Evolutionary conservation across 352 stramenopile species (phyloP), one percentile per base, ranked within the genome.

Genomic region (Elongisporangium undulatum): DNA sequence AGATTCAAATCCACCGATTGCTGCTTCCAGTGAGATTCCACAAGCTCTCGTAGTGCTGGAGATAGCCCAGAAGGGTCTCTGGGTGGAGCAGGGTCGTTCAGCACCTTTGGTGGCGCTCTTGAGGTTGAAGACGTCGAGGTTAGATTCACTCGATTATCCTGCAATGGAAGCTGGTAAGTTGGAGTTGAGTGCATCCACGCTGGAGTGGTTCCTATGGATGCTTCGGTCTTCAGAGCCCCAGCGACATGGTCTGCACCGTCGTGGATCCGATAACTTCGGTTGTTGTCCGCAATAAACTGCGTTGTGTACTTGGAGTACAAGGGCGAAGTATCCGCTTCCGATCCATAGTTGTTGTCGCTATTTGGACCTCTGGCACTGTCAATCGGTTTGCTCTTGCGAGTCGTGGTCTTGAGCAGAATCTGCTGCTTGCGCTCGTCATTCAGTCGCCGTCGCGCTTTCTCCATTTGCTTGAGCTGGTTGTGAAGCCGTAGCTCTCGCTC

Each of bases 11-110:
- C 29, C 51, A 68, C 65, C 50, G 74, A 64, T 51, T 64, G 64
- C 26, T 67, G 64, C 51, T 72, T 51, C 81, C 79, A 90, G 38
- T 88, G 81, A 4, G 71, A 73, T 51, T 90, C 81, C 4, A 90
- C 65, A 9, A 89, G 66, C 29, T 76, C 63, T 4, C 81, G 56
- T 24, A 90, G 74, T 13, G 72, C 59, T 29, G 76, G 68, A 21
- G 78, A 70, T 9, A 90, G 62, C 7, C 78, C 78, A 2, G 81
- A 83, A 10, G 80, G 80, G 38, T 88, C 80, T 17, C 19, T 58
- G 24, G 55, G 58, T 67, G 57, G 17, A 10, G 53, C 7, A 15
- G 56, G 21, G 15, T 39, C 24, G 2, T 55, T 55, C 6, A 51
- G 39, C 26, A 34, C n/a, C 8, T 41, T 17, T 49, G 21, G 26